Base-by-base conservation (phyloP, 805 yeast species). In the Grigorovia yakushimaensis region DNA sequence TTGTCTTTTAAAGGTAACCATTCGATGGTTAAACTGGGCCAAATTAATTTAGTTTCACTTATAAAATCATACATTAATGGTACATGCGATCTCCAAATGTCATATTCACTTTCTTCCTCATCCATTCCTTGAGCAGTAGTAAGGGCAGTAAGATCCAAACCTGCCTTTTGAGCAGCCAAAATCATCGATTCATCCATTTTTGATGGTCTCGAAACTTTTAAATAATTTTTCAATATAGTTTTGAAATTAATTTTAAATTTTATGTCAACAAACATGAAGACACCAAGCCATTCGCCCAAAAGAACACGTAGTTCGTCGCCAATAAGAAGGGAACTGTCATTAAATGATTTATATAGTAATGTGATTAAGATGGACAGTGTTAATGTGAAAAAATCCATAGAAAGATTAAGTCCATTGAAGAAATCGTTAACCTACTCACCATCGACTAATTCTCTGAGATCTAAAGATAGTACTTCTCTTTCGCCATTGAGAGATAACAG, bases 1-100 rank as follows among this genome's bases (percentile, higher is more conserved):
- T 38, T 40, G 47, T 67, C 68, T 2, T 39, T 22, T 15, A 33
- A 7, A 27, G 88, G 89, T 7, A 82, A 62, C 89, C 93, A 85
- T 63, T 85, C 86, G 4, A 83, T 73, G 1, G 91, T 81, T 44
- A 85, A 69, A 2, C 89, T 81, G 1, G 95, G 94, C 94, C 94
- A 85, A 11, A 81, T 77, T 41, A 85, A 66, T 2, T 84, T 86
- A 0, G 91, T 82, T 58, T 85, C 93, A 43, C 84, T 78, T 30
- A 85, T 87, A 60, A 82, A 84, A 56, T 84, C 88, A 54, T 85
- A 85, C 93, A 85, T 84, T 55, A 73, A 79, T 11, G 85, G 82
- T 53, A 89, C 84, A 57, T 84, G 85, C 58, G 84, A 78, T 50
- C 86, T 73, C 95, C 95, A 85, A 51, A 84, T 63, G 50, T 82